Base-by-base conservation (phyloP, 2,329 filamentous ascomycete species). In the Aspergillus transmontanensis region DNA sequence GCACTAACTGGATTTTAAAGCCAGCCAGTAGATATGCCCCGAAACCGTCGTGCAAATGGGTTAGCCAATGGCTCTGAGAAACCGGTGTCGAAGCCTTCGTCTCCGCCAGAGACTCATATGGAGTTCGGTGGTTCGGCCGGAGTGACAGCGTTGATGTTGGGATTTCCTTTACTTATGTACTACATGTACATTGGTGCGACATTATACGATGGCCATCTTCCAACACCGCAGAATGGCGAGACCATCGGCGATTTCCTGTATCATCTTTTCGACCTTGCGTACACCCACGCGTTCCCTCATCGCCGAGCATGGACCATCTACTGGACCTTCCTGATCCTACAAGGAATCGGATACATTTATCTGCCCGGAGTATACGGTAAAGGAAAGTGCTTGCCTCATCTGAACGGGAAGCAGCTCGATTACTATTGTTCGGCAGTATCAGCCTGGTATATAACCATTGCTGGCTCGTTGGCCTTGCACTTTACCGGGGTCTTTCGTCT, bases 151-250 rank as follows among this genome's bases (percentile, higher is more conserved):
- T 90, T 97, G 85, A 98, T 98, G 92, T 83, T 92, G 66, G 88
- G 90, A 51, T 99, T 98, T 79, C 95, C 95, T 14, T 64, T 89
- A 30, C 85, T 98, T 69, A 98, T 98, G 94, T 97, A 92, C 86
- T 98, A 97, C 82, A 97, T 98, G 94, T 98, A 93, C 92, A 89
- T 96, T 76, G 95, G 95, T 45, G 91, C 94, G 14, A 93, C 89
- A 34, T 96, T 94, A 81, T 98, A 97, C 81, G 83, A 93, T 73
- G 94, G 94, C 66, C 87, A 90, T 65, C 82, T 95, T 28, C 95
- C 95, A 10, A 79, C 83, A 28, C 91, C 89, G 0, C 80, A 80
- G 1, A 72, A 84, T 16, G 89, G 85, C 43, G 85, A 96, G 81
- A 87, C 84, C 63, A 86, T 87, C 74, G 63, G 72, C 7, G 88